These are phyloP conservation scores for Trichoderma asperellum DNA, from an alignment of 2,329 filamentous ascomycete genomes.

Conservation along the genomic window DNA sequence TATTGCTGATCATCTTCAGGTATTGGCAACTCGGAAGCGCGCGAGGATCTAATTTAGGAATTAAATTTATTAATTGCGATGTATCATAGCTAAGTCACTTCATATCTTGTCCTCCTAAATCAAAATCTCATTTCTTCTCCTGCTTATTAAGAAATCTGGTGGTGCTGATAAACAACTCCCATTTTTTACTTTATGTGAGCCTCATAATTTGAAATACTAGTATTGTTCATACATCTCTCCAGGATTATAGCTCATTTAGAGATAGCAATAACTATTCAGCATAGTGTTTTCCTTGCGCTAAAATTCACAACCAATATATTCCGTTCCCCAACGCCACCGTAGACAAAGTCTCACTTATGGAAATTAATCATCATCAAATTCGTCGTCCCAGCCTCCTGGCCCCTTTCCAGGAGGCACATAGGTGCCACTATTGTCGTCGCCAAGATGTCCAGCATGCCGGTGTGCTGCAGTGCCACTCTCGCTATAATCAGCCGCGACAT, in stretches of 20 bases:
- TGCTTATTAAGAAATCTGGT: too few relatives aligned
- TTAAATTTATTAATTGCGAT: too few relatives aligned
- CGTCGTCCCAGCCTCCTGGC: neutral
- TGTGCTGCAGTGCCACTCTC: neutral
- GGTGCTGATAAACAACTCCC: too few relatives aligned
- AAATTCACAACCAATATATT: neutral
- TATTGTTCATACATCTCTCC: neutral
- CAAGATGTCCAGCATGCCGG: neutral
- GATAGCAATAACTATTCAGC: neutral
- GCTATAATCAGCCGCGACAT: slow-evolving; percentile 27
- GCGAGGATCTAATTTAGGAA: neutral
- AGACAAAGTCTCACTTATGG: neutral
- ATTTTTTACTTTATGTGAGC: too few relatives aligned
- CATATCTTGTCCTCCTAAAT: too few relatives aligned
- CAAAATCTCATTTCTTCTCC: too few relatives aligned
- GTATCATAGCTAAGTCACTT: too few relatives aligned
- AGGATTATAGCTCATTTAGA: neutral
- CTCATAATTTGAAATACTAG: neutral
- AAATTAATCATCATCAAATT: neutral
- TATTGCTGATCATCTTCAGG: slow-evolving; percentile 1
- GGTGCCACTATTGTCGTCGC: neutral
- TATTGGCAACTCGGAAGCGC: neutral
- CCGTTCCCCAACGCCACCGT: neutral
- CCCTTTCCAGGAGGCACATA: neutral
- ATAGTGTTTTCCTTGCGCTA: neutral